phyloP scores from a whole-genome alignment of 305 asterid species.

The Fraxinus baroniana region DNA sequence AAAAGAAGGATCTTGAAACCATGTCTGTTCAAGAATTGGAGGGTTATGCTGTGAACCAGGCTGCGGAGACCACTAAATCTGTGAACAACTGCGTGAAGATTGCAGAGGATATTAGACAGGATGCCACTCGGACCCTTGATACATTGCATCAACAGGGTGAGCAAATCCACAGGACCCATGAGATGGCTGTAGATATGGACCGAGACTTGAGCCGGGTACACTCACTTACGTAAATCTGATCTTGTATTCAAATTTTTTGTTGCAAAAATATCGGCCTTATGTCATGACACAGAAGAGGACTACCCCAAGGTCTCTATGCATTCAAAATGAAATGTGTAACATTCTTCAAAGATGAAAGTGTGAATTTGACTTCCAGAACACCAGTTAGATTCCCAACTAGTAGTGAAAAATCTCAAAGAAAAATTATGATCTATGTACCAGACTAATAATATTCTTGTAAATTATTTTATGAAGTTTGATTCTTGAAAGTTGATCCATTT shows the following conservation, averaged over 20 bases:
- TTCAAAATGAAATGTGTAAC: background rate
- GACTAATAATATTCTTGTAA: background rate
- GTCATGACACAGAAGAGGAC: background rate
- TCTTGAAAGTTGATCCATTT: background rate
- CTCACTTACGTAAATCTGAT: background rate
- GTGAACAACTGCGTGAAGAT: constrained; percentile 72
- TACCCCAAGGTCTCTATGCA: background rate
- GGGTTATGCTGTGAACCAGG: constrained; percentile 59
- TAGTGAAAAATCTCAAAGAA: background rate
- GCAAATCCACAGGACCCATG: constrained; percentile 83
- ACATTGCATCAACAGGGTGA: constrained; percentile 86
- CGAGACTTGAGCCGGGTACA: constrained; percentile 68
- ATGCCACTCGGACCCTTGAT: constrained; percentile 65
- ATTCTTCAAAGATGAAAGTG: background rate
- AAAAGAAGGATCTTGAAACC: constrained; percentile 49
- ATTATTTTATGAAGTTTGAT: background rate
- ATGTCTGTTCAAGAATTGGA: constrained; percentile 90
- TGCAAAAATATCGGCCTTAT: background rate
- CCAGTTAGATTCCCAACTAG: background rate
- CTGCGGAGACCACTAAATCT: constrained; percentile 70
- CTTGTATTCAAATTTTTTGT: background rate
- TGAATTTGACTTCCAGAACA: background rate
- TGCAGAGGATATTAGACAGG: constrained; percentile 72
- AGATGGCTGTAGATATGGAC: constrained; percentile 88
- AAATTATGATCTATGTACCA: background rate